These are phyloP conservation scores for Podila verticillata DNA, from an alignment of 192 early-diverging fungal genomes.

Conservation along the genomic window DNA sequence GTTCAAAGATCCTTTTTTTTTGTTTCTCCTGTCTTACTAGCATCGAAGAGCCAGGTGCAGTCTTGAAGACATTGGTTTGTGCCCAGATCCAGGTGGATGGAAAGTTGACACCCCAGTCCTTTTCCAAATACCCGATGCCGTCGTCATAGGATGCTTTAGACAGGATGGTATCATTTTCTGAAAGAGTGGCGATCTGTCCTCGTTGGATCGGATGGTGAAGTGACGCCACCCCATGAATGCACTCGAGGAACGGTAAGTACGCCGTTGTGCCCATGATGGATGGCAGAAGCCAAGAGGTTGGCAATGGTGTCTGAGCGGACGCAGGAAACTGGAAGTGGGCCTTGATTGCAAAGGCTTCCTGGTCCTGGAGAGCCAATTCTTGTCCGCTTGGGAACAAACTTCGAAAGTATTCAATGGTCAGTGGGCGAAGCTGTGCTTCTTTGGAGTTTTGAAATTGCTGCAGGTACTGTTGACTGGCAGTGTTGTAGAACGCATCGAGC, in stretches of 20 bases:
- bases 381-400: constrained; percentile 11
- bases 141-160: constrained; percentile 20
- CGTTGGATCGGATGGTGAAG: constrained; percentile 44
- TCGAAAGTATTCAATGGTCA: constrained; percentile 8
- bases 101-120: constrained; percentile 63
- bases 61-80: constrained; percentile 54
- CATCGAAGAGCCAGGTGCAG: constrained; percentile 36
- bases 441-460: neutral
- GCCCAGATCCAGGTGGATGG: constrained; percentile 63
- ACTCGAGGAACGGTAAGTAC: constrained; percentile 59
- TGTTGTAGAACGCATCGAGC: constrained; percentile 25
- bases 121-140: constrained; percentile 59
- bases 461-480: constrained; percentile 19
- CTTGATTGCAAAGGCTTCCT: constrained; percentile 16
- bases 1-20: neutral
- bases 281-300: constrained; percentile 23
- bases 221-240: constrained; percentile 59
- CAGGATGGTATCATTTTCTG: constrained; percentile 7
- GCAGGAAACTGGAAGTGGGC: constrained; percentile 31
- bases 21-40: constrained; percentile 22
- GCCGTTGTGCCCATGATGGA: constrained; percentile 56
- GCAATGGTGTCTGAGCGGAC: constrained; percentile 33
- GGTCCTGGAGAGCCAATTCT: neutral
- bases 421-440: neutral
- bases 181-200: constrained; percentile 28